Evolutionary conservation across 768 basidiomycete genomes (phyloP), one percentile per base, ranked within the genome.

Genomic region (Podaxis sp.): DNA sequence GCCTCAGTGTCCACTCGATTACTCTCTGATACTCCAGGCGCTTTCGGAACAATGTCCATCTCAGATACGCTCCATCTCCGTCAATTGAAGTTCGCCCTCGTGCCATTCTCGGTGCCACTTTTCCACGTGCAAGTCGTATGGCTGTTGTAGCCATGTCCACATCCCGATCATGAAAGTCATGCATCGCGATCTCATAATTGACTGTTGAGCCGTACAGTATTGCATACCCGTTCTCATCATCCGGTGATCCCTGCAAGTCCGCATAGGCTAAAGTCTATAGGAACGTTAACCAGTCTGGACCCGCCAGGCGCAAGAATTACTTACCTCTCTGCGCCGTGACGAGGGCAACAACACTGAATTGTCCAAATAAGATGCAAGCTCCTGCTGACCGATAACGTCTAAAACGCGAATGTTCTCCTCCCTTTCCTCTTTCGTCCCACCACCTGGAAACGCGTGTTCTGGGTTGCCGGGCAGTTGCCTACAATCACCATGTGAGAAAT

Each of bases 221-320:
- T 19, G 64, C 64, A 68, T 83, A 78, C 4, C 86, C 89, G 40
- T 81, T 66, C 69, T 87, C 88, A 66, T 87, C 88, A 69, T 88
- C 85, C 22, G 72, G 72, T 12, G 76, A 74, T 33, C 73, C 71
- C 64, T 66, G 73, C 65, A 71, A 72, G 64, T 65, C 73, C 63
- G 67, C 75, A 64, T 74, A 75, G 53, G 72, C 73, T n/a, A 70
- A 50, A 40, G 70, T 69, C 76, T 77, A 65, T 53, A 36, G 49
- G 13, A 55, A 67, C 63, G 61, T 55, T 63, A 54, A 58, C 52
- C 52, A 57, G 43, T 43, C 47, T 63, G 33, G 59, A 63, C 33
- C 55, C 49, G 11, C 11, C 36, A 27, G 2, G 8, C 17, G n/a
- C 27, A 27, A 52, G 8, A 22, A n/a, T 5, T 2, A 8, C 54